Evolutionary conservation across 441 rosid species (phyloP), one percentile per base, ranked within the genome.

Genomic region (Manihot esculenta): DNA sequence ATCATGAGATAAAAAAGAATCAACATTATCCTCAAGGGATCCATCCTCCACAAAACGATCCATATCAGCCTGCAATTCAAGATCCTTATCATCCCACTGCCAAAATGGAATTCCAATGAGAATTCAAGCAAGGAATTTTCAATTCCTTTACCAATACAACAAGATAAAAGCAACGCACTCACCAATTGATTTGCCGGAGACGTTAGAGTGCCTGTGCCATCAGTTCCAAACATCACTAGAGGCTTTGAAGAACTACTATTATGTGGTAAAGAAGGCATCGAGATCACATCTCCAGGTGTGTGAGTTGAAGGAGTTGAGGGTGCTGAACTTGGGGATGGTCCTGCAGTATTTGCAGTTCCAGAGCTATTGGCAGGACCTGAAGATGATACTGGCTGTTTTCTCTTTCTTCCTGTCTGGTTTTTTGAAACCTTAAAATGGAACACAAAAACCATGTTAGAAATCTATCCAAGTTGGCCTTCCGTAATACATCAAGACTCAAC

Each of bases 261-360:
- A 74, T 83, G 96, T 57, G 90, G 94, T 82, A 89, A 57, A 76
- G 88, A 78, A 59, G 98, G 89, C 87, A 90, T 83, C 13, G 94
- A 90, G 64, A 90, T 82, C 76, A 84, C 88, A 83, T 94, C 96
- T 56, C 94, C 97, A 53, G 97, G 96, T 60, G 96, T 94, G 77
- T 88, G 92, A 69, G 95, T 86, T 26, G 98, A 88, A 48, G 94
- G 98, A 6, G 97, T 89, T 69, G 98, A 91, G 51, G 93, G 94
- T 26, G 94, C 97, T 61, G 93, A 89, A 84, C 92, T 88, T 35
- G 97, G 92, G 61, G 93, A 86, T 17, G 93, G 95, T 49, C 92
- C 97, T 0, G 89, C 84, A n/a, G 94, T 87, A 77, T 90, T 87
- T 59, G 87, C 96, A 68, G 90, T 88, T 75, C 95, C 96, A 27